Evolutionary conservation across 306 rosid species (phyloP).

Genomic region (Rosa multiflora): DNA sequence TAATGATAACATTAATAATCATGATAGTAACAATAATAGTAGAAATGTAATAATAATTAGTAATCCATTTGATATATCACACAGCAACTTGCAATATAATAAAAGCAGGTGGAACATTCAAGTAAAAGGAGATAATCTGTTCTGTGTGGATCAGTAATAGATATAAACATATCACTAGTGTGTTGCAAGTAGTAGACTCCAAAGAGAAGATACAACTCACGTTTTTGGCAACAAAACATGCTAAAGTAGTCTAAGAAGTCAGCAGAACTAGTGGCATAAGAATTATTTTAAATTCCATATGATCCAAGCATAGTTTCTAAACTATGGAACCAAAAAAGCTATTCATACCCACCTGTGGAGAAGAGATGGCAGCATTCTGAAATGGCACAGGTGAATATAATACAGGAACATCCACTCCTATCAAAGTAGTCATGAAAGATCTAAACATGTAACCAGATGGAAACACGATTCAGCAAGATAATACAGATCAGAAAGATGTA

Average conservation of each 20-base stretch:
- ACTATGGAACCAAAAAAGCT: background rate
- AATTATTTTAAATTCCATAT: background rate
- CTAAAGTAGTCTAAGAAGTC: background rate
- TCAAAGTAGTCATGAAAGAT: constrained; percentile 62
- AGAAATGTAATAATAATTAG: background rate
- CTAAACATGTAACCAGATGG: constrained; percentile 42
- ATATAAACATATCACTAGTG: background rate
- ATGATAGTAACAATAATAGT: background rate
- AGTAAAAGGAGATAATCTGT: background rate
- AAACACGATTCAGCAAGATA: constrained; percentile 21
- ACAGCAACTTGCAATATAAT: background rate
- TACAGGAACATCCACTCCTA: constrained; percentile 79
- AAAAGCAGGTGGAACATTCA: constrained; percentile 13
- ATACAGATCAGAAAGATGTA: constrained; percentile 10
- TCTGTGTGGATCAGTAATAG: background rate
- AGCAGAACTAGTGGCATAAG: background rate
- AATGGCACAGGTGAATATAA: constrained; percentile 82
- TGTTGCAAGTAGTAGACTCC: background rate
- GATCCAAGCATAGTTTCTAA: background rate
- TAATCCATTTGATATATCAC: background rate
- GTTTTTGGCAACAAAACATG: background rate
- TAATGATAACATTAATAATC: background rate
- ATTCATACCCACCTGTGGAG: constrained; percentile 63
- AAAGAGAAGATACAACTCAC: background rate
- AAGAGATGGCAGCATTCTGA: constrained; percentile 74